phyloP scores from a whole-genome alignment of 805 yeast species.

The Candida caryicola region DNA sequence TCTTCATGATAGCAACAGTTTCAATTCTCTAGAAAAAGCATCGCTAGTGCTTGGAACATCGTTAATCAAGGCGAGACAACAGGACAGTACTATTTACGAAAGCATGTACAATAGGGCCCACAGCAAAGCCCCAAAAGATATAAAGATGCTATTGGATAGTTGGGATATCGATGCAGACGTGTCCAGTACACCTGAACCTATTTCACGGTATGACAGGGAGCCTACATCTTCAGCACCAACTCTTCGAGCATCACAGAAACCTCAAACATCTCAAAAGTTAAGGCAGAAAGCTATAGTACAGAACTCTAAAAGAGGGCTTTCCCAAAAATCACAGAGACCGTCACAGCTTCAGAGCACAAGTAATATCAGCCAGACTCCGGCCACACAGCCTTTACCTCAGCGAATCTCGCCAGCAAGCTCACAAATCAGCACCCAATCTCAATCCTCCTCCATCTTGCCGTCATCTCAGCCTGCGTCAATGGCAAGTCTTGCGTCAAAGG shows the following conservation, averaged over 20 bases:
- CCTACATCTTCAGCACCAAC: constrained; percentile 4
- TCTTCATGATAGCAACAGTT: constrained; percentile 1
- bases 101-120: constrained; percentile 1
- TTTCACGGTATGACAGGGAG: too few relatives aligned
- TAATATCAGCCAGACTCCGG: too few relatives aligned
- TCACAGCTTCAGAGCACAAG: too few relatives aligned
- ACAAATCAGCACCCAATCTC: too few relatives aligned
- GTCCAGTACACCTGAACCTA: too few relatives aligned
- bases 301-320: neutral
- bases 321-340: neutral
- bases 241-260: neutral
- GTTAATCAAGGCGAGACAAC: constrained; percentile 11
- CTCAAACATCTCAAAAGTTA: neutral
- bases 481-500: too few relatives aligned
- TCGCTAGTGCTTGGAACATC: constrained; percentile 11
- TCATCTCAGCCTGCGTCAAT: too few relatives aligned
- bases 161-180: too few relatives aligned
- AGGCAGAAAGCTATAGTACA: neutral
- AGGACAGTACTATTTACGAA: constrained; percentile 1
- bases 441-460: too few relatives aligned
- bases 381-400: too few relatives aligned
- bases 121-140: neutral
- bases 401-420: too few relatives aligned
- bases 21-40: constrained; percentile 4
- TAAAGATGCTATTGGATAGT: neutral